Percentiles rank a stretch among this genome's conserved stretches.
These are phyloP conservation scores for Exserohilum rostratum DNA, from an alignment of 2,329 filamentous ascomycete genomes.

Conservation along the genomic window DNA sequence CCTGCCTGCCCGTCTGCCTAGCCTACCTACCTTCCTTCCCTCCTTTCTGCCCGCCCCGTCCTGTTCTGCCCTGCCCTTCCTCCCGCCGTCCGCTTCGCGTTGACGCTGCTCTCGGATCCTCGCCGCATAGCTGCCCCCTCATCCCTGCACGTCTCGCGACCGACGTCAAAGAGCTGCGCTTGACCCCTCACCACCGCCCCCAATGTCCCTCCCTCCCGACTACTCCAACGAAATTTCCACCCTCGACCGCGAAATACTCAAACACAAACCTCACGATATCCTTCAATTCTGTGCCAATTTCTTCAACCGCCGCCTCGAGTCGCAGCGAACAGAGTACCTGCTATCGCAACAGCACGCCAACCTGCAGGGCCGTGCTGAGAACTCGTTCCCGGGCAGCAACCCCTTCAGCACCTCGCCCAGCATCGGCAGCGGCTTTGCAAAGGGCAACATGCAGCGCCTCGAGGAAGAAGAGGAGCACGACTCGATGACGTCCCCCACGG, in stretches of 20 bases:
- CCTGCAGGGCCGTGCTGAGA: conserved; percentile 62
- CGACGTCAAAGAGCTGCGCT: conserved; percentile 47
- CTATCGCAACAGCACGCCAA: conserved; percentile 56
- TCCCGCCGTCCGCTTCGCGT: conserved; percentile 15
- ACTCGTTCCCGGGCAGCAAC: conserved; percentile 78
- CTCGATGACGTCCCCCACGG: conserved; percentile 74
- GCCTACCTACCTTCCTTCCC: not conserved
- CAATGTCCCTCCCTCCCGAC: conserved; percentile 50
- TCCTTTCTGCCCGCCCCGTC: not conserved
- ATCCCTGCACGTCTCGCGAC: conserved; percentile 47
- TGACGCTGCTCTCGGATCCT: conserved; percentile 34
- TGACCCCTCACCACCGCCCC: conserved; percentile 43
- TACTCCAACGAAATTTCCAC: conserved; percentile 65
- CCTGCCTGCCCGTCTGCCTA: not conserved
- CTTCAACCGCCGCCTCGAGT: conserved; percentile 69
- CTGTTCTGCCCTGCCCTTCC: not conserved
- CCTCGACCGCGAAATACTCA: conserved; percentile 66
- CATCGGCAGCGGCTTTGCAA: conserved; percentile 50
- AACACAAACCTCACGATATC: conserved; percentile 66
- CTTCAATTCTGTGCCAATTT: conserved; percentile 74
- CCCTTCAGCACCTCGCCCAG: conserved; percentile 67
- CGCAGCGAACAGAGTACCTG: conserved; percentile 65
- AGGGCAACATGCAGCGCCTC: conserved; percentile 65
- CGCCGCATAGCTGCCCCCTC: conserved; percentile 34
- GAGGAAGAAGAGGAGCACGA: conserved; percentile 84